A percentile compares a stretch with the other conserved stretches of the same genome.
Evolutionary conservation across 164 flowering plant species (phyloP).

Genomic region (Sextonia rubra): DNA sequence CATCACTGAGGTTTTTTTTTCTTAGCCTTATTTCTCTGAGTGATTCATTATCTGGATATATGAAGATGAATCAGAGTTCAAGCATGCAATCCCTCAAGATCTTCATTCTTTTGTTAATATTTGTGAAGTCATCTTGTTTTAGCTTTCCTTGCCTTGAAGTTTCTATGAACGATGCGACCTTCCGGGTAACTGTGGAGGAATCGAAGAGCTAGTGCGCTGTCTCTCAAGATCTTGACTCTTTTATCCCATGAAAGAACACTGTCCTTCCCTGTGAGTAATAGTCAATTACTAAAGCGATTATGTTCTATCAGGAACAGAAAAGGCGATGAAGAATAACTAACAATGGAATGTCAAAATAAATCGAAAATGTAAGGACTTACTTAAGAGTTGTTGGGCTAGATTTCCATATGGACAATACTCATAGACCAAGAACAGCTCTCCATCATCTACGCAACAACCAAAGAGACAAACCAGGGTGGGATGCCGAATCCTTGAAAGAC

Average conservation of each 20-base stretch:
- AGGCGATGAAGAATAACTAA: too few species aligned
- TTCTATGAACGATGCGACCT: constrained; percentile 73
- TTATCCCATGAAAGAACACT: constrained; percentile 44
- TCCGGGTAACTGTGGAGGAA: constrained; percentile 55
- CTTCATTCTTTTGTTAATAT: too few species aligned
- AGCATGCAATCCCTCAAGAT: too few species aligned
- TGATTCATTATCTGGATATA: too few species aligned
- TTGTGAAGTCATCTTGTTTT: not conserved
- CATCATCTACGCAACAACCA: constrained; percentile 60
- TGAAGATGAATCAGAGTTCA: too few species aligned
- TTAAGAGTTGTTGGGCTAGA: constrained; percentile 51
- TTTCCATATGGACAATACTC: constrained; percentile 66
- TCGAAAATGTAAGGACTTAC: constrained; percentile 23
- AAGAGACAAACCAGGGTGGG: constrained; percentile 59
- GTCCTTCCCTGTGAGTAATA: constrained; percentile 34
- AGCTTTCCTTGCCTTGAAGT: constrained; percentile 48
- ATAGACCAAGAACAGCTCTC: constrained; percentile 58
- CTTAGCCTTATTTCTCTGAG: too few species aligned
- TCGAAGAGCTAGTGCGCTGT: constrained; percentile 58
- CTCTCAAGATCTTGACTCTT: constrained; percentile 58
- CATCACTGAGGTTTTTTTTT: too few species aligned
- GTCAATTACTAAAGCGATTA: not conserved
- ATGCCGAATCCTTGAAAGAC: constrained; percentile 59
- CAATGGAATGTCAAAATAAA: not conserved
- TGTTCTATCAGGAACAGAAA: too few species aligned